Evolutionary conservation across 768 basidiomycete species (phyloP).

Genomic region (Amanita molliuscula): DNA sequence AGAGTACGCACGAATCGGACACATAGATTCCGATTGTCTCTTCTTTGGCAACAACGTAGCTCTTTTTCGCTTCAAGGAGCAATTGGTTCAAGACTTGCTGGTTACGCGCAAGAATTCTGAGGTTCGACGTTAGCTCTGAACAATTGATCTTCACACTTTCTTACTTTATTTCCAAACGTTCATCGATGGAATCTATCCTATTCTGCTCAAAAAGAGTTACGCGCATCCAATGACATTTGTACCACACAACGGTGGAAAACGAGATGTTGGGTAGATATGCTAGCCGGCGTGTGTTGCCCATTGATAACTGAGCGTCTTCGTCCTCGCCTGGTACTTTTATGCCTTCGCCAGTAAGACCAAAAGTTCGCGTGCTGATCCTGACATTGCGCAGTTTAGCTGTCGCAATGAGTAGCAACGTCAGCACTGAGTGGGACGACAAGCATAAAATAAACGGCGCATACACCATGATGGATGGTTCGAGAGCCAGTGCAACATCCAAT

Average conservation of each 20-base stretch:
- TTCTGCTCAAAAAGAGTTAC: slow-evolving; percentile 22
- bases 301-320: slow-evolving; percentile 16
- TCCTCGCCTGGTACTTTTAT: slow-evolving; percentile 29
- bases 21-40: slow-evolving; percentile 43
- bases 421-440: no score
- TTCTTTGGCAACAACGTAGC: slow-evolving; percentile 39
- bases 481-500: slow-evolving; percentile 66
- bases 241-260: slow-evolving; percentile 34
- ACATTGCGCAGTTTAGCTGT: no score
- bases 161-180: no score
- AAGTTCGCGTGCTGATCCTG: no score
- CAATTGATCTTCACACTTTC: no score
- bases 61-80: slow-evolving; percentile 43
- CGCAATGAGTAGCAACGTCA: no score
- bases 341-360: slow-evolving; percentile 12
- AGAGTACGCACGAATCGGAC: slow-evolving; percentile 25
- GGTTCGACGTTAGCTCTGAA: no score
- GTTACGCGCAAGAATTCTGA: slow-evolving; percentile 14
- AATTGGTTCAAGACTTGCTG: slow-evolving; percentile 37
- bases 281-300: slow-evolving; percentile 21
- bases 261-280: slow-evolving; percentile 33
- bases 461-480: slow-evolving; percentile 50
- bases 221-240: slow-evolving; percentile 33
- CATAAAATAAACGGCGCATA: slow-evolving; percentile 18
- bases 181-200: no score